Base-by-base conservation (phyloP, 2,329 filamentous ascomycete genomes). In the Epichloe elymi region DNA sequence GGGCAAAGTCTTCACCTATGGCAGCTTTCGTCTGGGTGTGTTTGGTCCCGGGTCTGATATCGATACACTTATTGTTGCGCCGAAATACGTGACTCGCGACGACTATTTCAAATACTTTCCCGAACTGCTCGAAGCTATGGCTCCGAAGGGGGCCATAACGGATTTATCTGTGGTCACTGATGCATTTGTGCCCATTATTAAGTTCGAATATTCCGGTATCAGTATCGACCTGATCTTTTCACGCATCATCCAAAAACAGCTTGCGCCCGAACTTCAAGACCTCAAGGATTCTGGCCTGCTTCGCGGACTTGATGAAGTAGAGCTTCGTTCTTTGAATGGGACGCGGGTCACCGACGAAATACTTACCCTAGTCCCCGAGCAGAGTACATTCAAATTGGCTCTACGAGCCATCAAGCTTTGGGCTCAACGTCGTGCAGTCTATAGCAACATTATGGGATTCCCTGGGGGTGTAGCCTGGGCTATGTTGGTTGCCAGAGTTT, bases 381-480 rank as follows among this genome's bases (percentile, higher is more conserved):
- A 85, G 60, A 88, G 86, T 59, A 88, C 89, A 4, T 98, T 98
- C 68, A 85, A 88, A 55, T 80, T 90, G 55, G 93, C 93, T 10
- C 68, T 97, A 54, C 82, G 93, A 48, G 90, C 89, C 14, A 87
- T 98, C 71, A 98, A 98, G 69, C 76, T 98, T 7, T 98, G 93
- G 93, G 90, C 93, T 10, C 88, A 95, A 63, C 82, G 84, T 48
- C 86, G 91, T 54, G 93, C 87, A 23, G 88, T 97, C 46, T 97
- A 97, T 64, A 88, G 88, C 56, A 96, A 96, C 61, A 90, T 97
- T 56, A 89, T 95, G 67, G 93, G 93, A 26, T 98, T 93, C 59
- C 93, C 93, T 2, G 93, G 93, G 59, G 93, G 93, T 69, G 90
- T 98, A 40, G 93, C 93, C 5, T 98, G 91, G 88, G 93, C 91